Percentiles rank a stretch among this genome's conserved stretches.
Evolutionary conservation across 306 rosid genomes (phyloP).

Genomic region (Begonia loranthoides): DNA sequence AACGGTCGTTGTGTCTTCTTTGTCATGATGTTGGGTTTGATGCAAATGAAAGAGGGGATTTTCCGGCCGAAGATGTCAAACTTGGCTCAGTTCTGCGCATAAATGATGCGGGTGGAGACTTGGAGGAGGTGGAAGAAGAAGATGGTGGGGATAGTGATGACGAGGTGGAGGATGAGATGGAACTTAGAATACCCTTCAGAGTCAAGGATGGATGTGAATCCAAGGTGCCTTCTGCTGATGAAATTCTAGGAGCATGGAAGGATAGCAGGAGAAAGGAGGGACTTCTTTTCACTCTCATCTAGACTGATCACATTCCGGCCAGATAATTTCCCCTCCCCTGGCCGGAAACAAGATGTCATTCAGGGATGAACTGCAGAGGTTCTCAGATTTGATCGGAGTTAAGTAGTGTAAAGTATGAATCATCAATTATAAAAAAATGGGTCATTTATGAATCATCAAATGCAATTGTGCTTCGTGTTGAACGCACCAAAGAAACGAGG

Average conservation of each 20-base stretch:
- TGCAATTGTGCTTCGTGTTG: no score
- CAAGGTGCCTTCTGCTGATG: constrained; percentile 36
- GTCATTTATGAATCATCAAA: no score
- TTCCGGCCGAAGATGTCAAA: constrained; percentile 6
- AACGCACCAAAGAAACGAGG: no score
- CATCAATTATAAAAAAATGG: no score
- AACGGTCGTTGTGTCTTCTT: constrained; percentile 38
- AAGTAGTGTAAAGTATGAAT: no score
- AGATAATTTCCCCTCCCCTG: no score
- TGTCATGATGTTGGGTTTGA: constrained; percentile 7
- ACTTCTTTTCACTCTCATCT: constrained; percentile 18
- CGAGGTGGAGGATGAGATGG: constrained; percentile 20
- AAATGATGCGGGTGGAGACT: constrained; percentile 13
- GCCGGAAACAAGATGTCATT: no score
- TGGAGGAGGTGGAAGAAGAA: constrained; percentile 21
- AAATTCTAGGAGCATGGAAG: constrained; percentile 64
- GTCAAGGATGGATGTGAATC: constrained; percentile 7
- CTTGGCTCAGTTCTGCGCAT: constrained; percentile 17
- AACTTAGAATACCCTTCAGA: background rate
- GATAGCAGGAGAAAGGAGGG: constrained; percentile 42
- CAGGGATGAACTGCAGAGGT: no score
- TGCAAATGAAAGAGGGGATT: background rate
- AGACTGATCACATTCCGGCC: no score
- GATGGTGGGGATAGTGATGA: constrained; percentile 10
- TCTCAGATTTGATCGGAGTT: no score